phyloP scores from a whole-genome alignment of 805 yeast species.

The Starmerella powellii region DNA sequence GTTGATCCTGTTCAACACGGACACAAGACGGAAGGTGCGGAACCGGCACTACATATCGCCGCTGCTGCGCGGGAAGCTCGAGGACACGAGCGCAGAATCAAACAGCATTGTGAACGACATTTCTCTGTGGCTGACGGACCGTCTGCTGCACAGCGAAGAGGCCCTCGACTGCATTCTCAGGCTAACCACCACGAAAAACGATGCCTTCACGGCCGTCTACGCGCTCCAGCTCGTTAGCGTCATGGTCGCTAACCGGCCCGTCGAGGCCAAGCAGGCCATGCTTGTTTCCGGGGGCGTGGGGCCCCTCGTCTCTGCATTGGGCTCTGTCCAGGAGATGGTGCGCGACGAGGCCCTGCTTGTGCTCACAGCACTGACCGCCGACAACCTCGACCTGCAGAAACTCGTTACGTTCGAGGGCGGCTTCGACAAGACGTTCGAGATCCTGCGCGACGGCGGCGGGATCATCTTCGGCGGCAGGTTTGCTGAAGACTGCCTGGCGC shows the following conservation, averaged over 20 bases:
- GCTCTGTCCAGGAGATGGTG: constrained; percentile 66
- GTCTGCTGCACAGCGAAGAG: constrained; percentile 51
- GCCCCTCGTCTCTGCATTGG: constrained; percentile 49
- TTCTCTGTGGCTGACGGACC: constrained; percentile 92
- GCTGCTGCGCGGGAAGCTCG: constrained; percentile 40
- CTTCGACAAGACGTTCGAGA: constrained; percentile 67
- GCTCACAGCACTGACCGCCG: constrained; percentile 69
- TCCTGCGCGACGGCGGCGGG: constrained; percentile 80
- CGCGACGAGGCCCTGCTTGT: constrained; percentile 73
- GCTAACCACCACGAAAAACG: constrained; percentile 37
- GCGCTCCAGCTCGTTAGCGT: constrained; percentile 78
- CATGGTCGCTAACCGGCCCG: constrained; percentile 61
- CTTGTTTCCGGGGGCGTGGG: constrained; percentile 73
- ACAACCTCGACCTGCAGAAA: constrained; percentile 77
- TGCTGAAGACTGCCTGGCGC: constrained; percentile 79
- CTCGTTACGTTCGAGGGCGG: constrained; percentile 90
- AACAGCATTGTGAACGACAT: constrained; percentile 53
- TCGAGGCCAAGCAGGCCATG: constrained; percentile 59
- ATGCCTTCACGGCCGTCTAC: constrained; percentile 70
- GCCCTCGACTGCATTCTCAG: constrained; percentile 41
- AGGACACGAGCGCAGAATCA: constrained; percentile 44
- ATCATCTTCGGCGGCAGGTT: constrained; percentile 79
- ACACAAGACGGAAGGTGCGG: constrained; percentile 17
- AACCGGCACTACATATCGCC: constrained; percentile 26
- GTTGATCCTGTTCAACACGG: constrained; percentile 62